Conservation (phyloP, 2,329 filamentous ascomycete species). For the Knoxdaviesia proteae region DNA sequence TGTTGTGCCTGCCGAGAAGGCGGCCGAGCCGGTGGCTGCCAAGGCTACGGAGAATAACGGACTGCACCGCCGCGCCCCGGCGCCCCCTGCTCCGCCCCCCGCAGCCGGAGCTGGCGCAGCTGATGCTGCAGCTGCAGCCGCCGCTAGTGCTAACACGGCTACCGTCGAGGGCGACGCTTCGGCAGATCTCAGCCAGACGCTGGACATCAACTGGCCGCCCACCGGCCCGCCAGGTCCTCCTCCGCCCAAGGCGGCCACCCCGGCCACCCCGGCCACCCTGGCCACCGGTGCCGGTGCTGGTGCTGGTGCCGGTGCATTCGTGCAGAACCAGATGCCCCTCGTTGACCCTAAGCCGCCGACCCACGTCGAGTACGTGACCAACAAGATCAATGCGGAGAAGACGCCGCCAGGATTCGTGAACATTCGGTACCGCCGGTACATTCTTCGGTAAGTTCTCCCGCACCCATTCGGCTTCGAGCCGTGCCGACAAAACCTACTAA, state of each 20-base stretch:
- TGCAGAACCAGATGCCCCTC: conserved; percentile 1
- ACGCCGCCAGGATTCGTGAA: conserved; percentile 29
- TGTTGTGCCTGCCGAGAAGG: not conserved
- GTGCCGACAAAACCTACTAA: not conserved
- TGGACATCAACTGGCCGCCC: too few relatives aligned
- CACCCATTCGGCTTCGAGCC: not conserved
- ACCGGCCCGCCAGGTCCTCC: too few relatives aligned
- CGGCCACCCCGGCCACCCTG: not conserved
- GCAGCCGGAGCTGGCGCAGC: too few relatives aligned
- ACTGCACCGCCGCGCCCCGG: not conserved
- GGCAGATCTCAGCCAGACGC: too few relatives aligned
- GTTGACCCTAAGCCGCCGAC: conserved; percentile 17
- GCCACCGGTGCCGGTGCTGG: not conserved
- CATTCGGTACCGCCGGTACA: conserved; percentile 28
- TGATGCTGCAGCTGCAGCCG: too few relatives aligned
- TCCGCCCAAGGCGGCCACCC: too few relatives aligned
- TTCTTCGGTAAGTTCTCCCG: conserved; percentile 30
- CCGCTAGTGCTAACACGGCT: too few relatives aligned
- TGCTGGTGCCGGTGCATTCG: conserved; percentile 2
- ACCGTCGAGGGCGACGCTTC: too few relatives aligned
- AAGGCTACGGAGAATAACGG: not conserved
- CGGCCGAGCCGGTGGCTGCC: not conserved
- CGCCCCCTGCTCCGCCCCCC: too few relatives aligned
- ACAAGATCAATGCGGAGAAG: conserved; percentile 19
- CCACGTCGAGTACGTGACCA: conserved; percentile 31